Base-by-base conservation (phyloP, 306 rosid species). In the Cercis canadensis region DNA sequence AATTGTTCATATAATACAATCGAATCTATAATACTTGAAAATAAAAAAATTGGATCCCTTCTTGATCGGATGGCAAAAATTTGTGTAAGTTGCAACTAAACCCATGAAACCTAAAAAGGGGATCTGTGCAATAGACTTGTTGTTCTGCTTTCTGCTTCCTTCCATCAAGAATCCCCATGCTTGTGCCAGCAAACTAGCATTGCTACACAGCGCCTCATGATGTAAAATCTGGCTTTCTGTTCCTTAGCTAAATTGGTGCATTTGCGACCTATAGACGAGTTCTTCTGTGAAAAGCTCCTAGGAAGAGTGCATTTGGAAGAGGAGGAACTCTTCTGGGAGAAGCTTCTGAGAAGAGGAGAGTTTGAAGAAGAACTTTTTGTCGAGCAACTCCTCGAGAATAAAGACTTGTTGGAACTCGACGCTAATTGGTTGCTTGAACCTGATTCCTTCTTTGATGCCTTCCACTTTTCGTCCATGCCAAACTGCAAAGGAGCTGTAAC, bases 171-270 rank as follows among this genome's bases (percentile, higher is more conserved):
- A 84, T 92, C 96, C 4, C 89, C 92, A 69, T 90, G 97, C 66
- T 92, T 92, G 83, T 90, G 98, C 98, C 98, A 93, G 71, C 98
- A 93, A 62, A 88, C 98, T 17, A 93, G 86, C 97, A 93, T 93
- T 12, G 98, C 97, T 4, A 93, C 96, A 47, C 98, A 93, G 19
- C 93, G 81, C 45, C 97, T 87, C 90, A 93, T 93, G 78, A 93
- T 93, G 82, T 90, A 93, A 65, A 93, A 93, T 67, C 98, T 93
- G 47, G 98, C 97, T 70, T 88, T 93, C 10, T 93, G 93, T 69
- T 93, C 96, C 81, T 93, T 90, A 0, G 98, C 98, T 12, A 93
- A 60, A 68, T 86, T 84, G 57, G 88, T 90, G 37, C 90, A 93
- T 59, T 93, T 93, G 44, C 72, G 59, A 69, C 97, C 80, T 9